These are phyloP conservation scores for Atkinsonella hypoxylon DNA, from an alignment of 2,329 filamentous ascomycete genomes.

Conservation along the genomic window DNA sequence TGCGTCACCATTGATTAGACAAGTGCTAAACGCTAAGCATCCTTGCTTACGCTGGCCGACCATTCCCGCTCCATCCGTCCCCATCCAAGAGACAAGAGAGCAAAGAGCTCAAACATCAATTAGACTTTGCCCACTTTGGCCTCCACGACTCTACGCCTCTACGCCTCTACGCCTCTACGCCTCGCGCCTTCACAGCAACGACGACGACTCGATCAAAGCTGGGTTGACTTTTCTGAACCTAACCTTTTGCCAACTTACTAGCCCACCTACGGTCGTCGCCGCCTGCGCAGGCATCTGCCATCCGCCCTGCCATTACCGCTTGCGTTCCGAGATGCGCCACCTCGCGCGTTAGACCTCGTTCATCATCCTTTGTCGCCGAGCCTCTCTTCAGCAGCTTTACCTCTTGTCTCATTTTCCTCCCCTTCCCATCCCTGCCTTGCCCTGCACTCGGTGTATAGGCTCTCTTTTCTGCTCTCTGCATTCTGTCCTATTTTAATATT, in stretches of 20 bases:
- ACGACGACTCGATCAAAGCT: neutral
- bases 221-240: neutral
- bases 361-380: slow-evolving; percentile 6
- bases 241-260: neutral
- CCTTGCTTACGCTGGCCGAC: neutral
- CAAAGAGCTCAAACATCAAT: neutral
- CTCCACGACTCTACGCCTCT: no score
- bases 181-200: neutral
- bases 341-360: slow-evolving; percentile 2
- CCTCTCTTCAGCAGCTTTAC: slow-evolving; percentile 9
- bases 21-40: no score
- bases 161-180: neutral
- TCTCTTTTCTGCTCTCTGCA: neutral
- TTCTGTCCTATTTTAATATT: neutral
- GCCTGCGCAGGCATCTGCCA: neutral
- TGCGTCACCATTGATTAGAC: neutral
- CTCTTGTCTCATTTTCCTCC: neutral
- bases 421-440: neutral
- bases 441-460: neutral
- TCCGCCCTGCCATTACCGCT: neutral
- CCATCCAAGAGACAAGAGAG: neutral
- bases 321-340: slow-evolving; percentile 6
- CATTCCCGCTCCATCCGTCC: neutral
- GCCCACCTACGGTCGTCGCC: neutral
- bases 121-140: neutral